Base-by-base conservation (phyloP, 441 rosid genomes). In the Adansonia rubrostipa region DNA sequence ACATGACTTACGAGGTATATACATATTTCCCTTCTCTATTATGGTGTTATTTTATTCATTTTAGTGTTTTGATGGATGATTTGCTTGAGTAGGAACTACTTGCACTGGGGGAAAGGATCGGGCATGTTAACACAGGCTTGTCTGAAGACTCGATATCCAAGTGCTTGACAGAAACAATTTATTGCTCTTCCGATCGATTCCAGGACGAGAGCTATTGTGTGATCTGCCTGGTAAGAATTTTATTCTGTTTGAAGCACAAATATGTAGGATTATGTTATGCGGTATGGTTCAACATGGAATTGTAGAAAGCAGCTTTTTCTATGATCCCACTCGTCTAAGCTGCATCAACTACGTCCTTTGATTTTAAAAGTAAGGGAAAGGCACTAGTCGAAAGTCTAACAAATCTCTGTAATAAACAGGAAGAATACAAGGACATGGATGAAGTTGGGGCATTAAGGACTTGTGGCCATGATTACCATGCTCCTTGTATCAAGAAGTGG, bases 71-170 rank as follows among this genome's bases (percentile, higher is more conserved):
- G n/a, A n/a, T n/a, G n/a, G n/a, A n/a, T n/a, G n/a, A 33, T 74
- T 76, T 65, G 44, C 10, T 22, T 45, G 73, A 45, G 20, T 90
- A 95, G 97, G 97, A 95, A 63, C 82, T 95, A 72, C 92, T 95
- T 80, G 98, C 92, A 40, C 82, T 92, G 1, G 98, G 97, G 20
- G 97, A 95, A 85, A 91, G 95, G 83, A 95, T 93, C 62, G 99
- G 97, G 62, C 86, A 66, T 77, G 98, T 93, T 20, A 91, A 81
- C 80, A 95, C 97, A 3, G 97, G 99, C 44, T 83, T 95, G 85
- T 84, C 96, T 1, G 92, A 88, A 78, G 87, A 82, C 56, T 72
- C 75, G 68, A 77, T 93, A 83, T 83, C 89, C 4, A 87, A 86
- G 77, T 84, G 96, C 78, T 78, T 95, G 89, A 85, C 78, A 14